Base-by-base conservation (phyloP, 140 eudicot species). In the Oenanthe javanica region DNA sequence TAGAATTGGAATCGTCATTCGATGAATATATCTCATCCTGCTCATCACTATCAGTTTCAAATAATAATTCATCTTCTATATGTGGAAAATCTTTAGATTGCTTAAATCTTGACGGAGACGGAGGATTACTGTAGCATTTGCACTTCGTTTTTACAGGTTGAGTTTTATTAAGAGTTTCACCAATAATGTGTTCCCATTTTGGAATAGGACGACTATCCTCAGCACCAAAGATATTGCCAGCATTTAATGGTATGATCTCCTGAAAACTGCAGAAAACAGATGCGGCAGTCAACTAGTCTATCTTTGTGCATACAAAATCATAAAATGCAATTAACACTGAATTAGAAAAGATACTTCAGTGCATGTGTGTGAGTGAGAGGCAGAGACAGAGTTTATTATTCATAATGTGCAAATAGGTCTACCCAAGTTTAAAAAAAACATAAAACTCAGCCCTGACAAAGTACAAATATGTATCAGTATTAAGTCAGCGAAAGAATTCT, bases 21-120 rank as follows among this genome's bases (percentile, higher is more conserved):
- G 74, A 69, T 6, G 47, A 69, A 36, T 69, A 36, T 69, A 14
- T 69, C n/a, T 14, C 23, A 31, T 69, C 74, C n/a, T 69, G 21
- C 1, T 86, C 82, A 38, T 91, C 98, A 79, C 96, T 91, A 77
- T 93, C 99, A 45, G 84, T 88, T 81, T 82, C 97, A n/a, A 89
- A 85, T 10, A 84, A 46, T 51, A 93, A 76, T 77, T 89, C 99
- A 16, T 93, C 98, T 85, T 88, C 97, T 50, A 95, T 81, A 84
- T 91, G 88, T 1, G 86, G 97, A 55, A 84, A 86, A 87, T 92
- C 97, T 38, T 87, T 93, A 13, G 90, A 83, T 75, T 95, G 97
- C 87, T 85, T 86, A 67, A 90, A 95, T 82, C 88, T 86, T 85
- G 99, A 84, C 49, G 98, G 98, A 83, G 98, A 94, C 71, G 98